Evolutionary conservation across 1,139 yeast genomes (phyloP).

Genomic region (Yamadazyma pseudoaaseri): DNA sequence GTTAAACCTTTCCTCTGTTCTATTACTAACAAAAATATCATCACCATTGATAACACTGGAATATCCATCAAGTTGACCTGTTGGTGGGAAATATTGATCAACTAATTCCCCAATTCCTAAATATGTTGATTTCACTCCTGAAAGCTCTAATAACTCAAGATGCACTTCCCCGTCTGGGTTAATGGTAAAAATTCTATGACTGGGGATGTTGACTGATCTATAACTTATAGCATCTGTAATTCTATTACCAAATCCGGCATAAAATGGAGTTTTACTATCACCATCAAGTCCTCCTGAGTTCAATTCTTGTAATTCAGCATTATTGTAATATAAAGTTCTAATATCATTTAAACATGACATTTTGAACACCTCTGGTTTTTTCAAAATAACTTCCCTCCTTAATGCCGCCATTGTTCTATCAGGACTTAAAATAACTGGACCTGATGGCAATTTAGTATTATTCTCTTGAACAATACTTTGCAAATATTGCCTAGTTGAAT

Average conservation of each 20-base stretch:
- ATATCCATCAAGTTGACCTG: conserved; percentile 39
- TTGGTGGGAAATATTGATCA: conserved; percentile 97
- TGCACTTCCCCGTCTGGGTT: conserved; percentile 97
- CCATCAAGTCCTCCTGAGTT: neutral
- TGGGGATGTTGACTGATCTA: conserved; percentile 90
- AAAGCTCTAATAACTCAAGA: conserved; percentile 91
- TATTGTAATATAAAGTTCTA: conserved; percentile 54
- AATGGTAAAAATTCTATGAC: conserved; percentile 92
- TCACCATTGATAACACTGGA: conserved; percentile 28
- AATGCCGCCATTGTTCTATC: conserved; percentile 97
- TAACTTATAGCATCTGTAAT: conserved; percentile 97
- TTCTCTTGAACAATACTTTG: conserved; percentile 73
- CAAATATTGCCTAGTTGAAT: conserved; percentile 82
- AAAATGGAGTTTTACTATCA: conserved; percentile 64
- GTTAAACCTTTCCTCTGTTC: conserved; percentile 62
- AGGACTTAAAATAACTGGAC: conserved; percentile 95
- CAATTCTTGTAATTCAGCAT: conserved; percentile 1
- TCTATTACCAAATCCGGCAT: conserved; percentile 97
- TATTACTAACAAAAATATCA: conserved; percentile 24
- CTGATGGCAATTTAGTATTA: conserved; percentile 71
- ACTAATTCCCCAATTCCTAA: conserved; percentile 90
- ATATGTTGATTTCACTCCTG: conserved; percentile 88
- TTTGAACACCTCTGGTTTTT: conserved; percentile 96
- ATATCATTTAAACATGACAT: conserved; percentile 96
- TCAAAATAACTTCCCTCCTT: conserved; percentile 84